Base-by-base conservation (phyloP, 768 basidiomycete genomes). In the Russula sp. region DNA sequence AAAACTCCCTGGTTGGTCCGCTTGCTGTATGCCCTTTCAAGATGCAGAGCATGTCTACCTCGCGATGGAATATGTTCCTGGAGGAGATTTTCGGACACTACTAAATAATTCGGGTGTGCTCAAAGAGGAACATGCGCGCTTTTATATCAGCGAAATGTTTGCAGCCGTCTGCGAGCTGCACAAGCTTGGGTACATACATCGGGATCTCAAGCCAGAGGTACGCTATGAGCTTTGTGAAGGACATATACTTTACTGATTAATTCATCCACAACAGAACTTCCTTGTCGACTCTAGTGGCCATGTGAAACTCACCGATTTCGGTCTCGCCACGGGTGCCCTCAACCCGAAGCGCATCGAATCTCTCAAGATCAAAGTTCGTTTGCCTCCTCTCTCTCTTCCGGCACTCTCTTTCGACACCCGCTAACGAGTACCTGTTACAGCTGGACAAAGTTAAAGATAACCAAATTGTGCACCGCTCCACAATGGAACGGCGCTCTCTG, bases 111-210 rank as follows among this genome's bases (percentile, higher is more conserved):
- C 95, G 0, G 97, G 97, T 34, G 94, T 98, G 2, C 81, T 99
- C 63, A 96, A 98, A 73, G 95, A 98, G 73, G 94, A 98, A 71
- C 93, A 98, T 71, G 96, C 97, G 1, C 82, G 89, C 61, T 98
- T 95, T 74, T 99, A 99, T 75, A 96, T 98, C 71, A 86, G 89
- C 65, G 96, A 99, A 77, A 99, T 99, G 97, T 98, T 98, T 72
- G 88, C 87, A 24, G 88, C 86, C 5, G 94, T 98, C 50, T 90
- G 85, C 62, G 95, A 98, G 73, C 79, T 98, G 38, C 97, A 99
- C 76, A 95, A 94, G 73, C 84, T 99, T 3, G 97, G 97, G 0
- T 99, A 99, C 73, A 94, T 99, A 62, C 97, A 98, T 78, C 92
- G 96, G 63, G 96, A 98, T 77, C 79, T 98, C 56, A 98, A 98